Base-by-base conservation (phyloP, 2,329 filamentous ascomycete genomes). In the Aspergillus felis region DNA sequence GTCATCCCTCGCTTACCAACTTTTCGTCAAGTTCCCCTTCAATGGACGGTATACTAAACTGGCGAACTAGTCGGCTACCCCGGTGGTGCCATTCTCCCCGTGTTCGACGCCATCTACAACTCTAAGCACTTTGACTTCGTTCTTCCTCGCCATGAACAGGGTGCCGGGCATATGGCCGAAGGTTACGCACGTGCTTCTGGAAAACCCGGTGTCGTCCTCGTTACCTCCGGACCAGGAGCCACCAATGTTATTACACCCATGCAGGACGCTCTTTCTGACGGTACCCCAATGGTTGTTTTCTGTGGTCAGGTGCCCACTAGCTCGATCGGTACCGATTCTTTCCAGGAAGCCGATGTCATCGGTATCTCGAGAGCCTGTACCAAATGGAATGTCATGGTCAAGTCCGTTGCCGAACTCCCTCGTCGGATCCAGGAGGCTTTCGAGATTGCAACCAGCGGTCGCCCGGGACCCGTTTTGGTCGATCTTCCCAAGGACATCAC, bases 351-450 rank as follows among this genome's bases (percentile, higher is more conserved):
- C 58, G 94, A 99, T 71, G 87, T 96, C 38, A 82, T 97, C 58
- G 93, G 93, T 66, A 97, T 99, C 74, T 96, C 91, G 35, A 85
- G 93, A 69, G 87, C 92, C 22, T 97, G 92, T 82, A 97, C 92
- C 66, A 97, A 97, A 81, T 99, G 94, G 94, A 97, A 97, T 69
- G 91, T 96, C 59, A 95, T 97, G 92, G 91, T 97, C 51, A 97
- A 95, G 83, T 93, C 88, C 74, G 87, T 96, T 55, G 92, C 91
- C 52, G 94, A 99, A 78, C 82, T 99, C 56, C 94, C 94, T 52
- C 86, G 90, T 68, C 86, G 93, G 64, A 97, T 97, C 72, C 96
- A 97, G 75, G 94, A 97, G 79, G 94, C 94, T 51, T 97, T 97
- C 71, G 92, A 97, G 79, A 97, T 97, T 71, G 94, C 94, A 44